Evolutionary conservation across 225 moss, liverwort and hornwort genomes (phyloP).

Genomic region (Sphagnum contortum): DNA sequence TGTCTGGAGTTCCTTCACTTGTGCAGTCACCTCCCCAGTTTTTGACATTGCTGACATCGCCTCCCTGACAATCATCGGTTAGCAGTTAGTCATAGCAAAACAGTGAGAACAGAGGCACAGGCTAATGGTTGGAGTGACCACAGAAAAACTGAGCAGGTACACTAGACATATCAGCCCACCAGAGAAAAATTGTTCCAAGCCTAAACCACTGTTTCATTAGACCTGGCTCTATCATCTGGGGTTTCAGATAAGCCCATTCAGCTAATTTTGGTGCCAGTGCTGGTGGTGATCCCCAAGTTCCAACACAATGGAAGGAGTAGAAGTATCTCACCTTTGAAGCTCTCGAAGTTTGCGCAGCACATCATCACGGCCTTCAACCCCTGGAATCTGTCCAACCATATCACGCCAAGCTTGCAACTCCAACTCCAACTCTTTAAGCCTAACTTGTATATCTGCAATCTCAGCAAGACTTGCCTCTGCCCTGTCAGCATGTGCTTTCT

Average conservation of each 20-base stretch:
- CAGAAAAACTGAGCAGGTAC: background rate
- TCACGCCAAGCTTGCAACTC: constrained; percentile 78
- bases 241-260: no score
- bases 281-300: no score
- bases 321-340: constrained; percentile 57
- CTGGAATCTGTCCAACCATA: constrained; percentile 43
- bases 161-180: no score
- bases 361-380: constrained; percentile 60
- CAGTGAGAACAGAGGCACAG: no score
- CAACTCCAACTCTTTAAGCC: constrained; percentile 55
- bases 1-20: constrained; percentile 57
- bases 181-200: no score
- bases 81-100: no score
- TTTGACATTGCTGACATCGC: constrained; percentile 55
- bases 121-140: background rate
- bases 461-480: constrained; percentile 72
- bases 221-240: no score
- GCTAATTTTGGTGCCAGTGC: no score
- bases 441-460: constrained; percentile 58
- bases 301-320: no score
- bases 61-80: constrained; percentile 27
- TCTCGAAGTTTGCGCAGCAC: constrained; percentile 53
- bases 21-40: constrained; percentile 52
- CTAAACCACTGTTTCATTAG: no score
- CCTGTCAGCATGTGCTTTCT: constrained; percentile 74